Percentiles rank a stretch among this genome's conserved stretches.
Conservation (phyloP, 805 yeast species). For the Lachancea cidri region DNA sequence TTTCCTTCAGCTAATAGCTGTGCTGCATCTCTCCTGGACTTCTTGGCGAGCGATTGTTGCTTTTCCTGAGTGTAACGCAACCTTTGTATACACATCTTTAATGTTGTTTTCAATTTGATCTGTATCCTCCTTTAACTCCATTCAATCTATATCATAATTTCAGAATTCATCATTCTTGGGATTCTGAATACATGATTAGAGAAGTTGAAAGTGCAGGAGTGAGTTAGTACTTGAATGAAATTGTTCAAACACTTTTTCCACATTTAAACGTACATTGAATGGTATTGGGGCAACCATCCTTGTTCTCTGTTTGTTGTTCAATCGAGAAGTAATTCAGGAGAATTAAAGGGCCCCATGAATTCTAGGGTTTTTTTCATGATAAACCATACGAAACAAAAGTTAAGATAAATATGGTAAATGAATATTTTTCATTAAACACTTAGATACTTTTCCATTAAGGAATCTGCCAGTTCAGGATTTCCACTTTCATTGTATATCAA, state of each 20-base stretch:
- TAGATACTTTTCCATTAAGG: slow-evolving; percentile 61
- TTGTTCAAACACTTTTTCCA: too few relatives aligned
- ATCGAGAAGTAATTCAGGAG: neutral
- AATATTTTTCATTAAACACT: slow-evolving; percentile 34
- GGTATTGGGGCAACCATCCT: slow-evolving; percentile 16
- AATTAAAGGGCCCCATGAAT: neutral
- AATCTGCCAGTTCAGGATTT: slow-evolving; percentile 58
- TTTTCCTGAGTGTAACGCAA: slow-evolving; percentile 68
- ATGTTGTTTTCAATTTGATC: slow-evolving; percentile 28
- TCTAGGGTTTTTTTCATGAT: too few relatives aligned
- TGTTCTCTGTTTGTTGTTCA: neutral
- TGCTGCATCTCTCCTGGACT: slow-evolving; percentile 65
- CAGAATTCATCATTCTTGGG: too few relatives aligned
- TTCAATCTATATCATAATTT: too few relatives aligned
- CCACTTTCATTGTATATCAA: slow-evolving; percentile 74
- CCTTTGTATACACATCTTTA: slow-evolving; percentile 66
- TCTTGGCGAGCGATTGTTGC: slow-evolving; percentile 69
- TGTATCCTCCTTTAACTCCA: slow-evolving; percentile 1
- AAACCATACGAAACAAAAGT: too few relatives aligned
- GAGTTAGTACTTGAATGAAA: neutral
- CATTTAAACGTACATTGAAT: slow-evolving; percentile 14
- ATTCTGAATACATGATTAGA: too few relatives aligned
- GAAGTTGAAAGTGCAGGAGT: too few relatives aligned
- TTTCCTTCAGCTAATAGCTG: slow-evolving; percentile 64
- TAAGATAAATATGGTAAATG: neutral